These are phyloP conservation scores for Circinella minor DNA, from an alignment of 371 early-diverging fungal genomes.

Conservation along the genomic window DNA sequence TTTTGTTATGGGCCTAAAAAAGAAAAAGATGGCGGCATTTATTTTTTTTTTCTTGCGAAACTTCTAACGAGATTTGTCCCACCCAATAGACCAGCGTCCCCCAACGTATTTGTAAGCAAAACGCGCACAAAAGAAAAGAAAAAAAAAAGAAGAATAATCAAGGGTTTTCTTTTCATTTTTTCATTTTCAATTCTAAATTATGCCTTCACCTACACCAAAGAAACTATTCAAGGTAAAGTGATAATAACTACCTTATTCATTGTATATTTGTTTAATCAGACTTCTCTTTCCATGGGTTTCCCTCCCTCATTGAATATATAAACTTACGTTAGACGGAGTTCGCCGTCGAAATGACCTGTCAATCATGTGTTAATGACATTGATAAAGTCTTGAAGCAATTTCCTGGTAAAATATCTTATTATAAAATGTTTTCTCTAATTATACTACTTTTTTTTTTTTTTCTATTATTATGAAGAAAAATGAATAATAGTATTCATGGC, in stretches of 20 bases:
- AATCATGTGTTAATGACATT: slow-evolving; percentile 73
- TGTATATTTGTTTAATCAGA: background rate
- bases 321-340: slow-evolving; percentile 63
- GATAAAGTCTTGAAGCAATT: slow-evolving; percentile 56
- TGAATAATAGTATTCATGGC: no score
- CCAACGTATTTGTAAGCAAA: background rate
- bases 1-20: no score
- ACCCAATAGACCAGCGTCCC: background rate
- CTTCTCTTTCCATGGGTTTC: background rate
- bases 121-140: background rate
- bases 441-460: no score
- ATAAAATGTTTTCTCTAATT: background rate
- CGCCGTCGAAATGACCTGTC: slow-evolving; percentile 85
- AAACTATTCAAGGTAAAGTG: slow-evolving; percentile 22
- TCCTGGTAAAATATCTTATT: slow-evolving; percentile 41
- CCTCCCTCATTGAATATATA: background rate
- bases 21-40: no score
- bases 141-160: background rate
- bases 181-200: slow-evolving; percentile 9
- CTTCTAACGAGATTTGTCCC: background rate
- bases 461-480: no score
- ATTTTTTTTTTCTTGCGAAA: no score
- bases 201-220: slow-evolving; percentile 14
- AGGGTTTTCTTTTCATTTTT: slow-evolving; percentile 2
- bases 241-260: background rate